Percentiles rank a stretch among this genome's conserved stretches.
These are phyloP conservation scores for Rutstroemia sp. DNA, from an alignment of 2,329 filamentous ascomycete genomes.

Conservation along the genomic window DNA sequence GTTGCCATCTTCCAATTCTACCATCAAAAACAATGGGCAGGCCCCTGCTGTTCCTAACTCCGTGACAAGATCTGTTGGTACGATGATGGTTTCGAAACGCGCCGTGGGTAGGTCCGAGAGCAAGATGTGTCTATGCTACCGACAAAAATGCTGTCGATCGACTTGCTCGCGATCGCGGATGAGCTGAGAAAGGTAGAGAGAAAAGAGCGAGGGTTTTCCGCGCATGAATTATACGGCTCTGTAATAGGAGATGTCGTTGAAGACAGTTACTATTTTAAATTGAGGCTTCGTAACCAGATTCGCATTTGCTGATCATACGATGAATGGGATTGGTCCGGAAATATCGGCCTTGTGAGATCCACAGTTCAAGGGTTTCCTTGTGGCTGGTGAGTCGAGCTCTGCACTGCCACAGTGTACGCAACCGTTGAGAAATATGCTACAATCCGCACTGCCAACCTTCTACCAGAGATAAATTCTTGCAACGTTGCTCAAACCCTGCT, in stretches of 20 bases:
- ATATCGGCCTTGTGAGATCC: neutral
- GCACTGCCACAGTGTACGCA: too few relatives aligned
- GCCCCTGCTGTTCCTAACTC: neutral
- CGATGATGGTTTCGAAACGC: slow-evolving; percentile 1
- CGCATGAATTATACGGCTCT: neutral
- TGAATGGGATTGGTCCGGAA: neutral
- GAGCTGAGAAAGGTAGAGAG: neutral
- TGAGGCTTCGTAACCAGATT: slow-evolving; percentile 8
- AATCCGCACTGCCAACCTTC: too few relatives aligned
- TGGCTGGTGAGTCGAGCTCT: too few relatives aligned
- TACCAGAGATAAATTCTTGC: too few relatives aligned
- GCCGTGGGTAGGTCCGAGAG: neutral
- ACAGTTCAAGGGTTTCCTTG: neutral
- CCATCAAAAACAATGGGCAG: neutral
- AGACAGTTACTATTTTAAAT: slow-evolving; percentile 5
- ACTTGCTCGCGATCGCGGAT: neutral
- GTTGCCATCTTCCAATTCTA: neutral
- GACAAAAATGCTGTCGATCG: slow-evolving; percentile 1
- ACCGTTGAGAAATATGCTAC: too few relatives aligned
- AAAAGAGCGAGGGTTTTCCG: neutral
- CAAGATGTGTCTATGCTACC: neutral
- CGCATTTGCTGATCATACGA: slow-evolving; percentile 1
- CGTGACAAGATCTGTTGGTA: slow-evolving; percentile 1
- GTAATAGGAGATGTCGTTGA: too few relatives aligned
- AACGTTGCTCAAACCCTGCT: too few relatives aligned